Evolutionary conservation across 2,329 filamentous ascomycete genomes (phyloP), one percentile per base, ranked within the genome.

Genomic region (Pyrenophora teres): DNA sequence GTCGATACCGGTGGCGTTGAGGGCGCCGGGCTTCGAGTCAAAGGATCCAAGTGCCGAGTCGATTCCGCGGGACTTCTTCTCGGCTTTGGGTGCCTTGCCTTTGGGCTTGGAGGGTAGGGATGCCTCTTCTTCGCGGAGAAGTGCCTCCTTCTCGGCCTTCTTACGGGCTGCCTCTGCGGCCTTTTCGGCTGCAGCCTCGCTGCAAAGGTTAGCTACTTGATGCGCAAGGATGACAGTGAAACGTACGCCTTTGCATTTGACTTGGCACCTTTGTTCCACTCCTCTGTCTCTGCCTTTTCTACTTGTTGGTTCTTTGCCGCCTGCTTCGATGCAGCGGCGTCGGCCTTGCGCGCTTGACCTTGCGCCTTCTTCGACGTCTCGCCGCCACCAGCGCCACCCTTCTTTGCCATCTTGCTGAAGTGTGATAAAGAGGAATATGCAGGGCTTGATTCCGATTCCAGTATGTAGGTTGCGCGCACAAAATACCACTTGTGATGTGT

Each of bases 261-360:
- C 80, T 97, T 99, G 46, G 90, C 74, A 35, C 94, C 94, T 76
- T 94, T 91, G 9, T 81, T 67, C 94, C 94, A 99, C 64, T 96
- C 81, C 47, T 83, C 81, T 4, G 87, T 83, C 67, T 97, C 93
- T 23, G 75, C 84, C 2, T 80, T 83, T 4, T 85, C 85, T 46
- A 80, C 83, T 75, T 87, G 87, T 32, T 82, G 77, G 33, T 90
- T 83, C 53, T 87, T 86, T 3, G 76, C 85, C 0, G 90, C 90
- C 52, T 87, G 82, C 77, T 97, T 97, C 50, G 83, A 77, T 7
- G 90, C 89, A 1, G 92, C 93, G 3, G 86, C 87, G 41, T 97
- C 92, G 57, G 92, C 92, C 81, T 99, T 97, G 77, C 91, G 84
- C 57, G 92, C 92, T 75, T 97, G 91, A 59, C 93, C 94, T 7